These are phyloP conservation scores for Chlamydomonas urium DNA, from an alignment of 139 green algal species.

Conservation along the genomic window DNA sequence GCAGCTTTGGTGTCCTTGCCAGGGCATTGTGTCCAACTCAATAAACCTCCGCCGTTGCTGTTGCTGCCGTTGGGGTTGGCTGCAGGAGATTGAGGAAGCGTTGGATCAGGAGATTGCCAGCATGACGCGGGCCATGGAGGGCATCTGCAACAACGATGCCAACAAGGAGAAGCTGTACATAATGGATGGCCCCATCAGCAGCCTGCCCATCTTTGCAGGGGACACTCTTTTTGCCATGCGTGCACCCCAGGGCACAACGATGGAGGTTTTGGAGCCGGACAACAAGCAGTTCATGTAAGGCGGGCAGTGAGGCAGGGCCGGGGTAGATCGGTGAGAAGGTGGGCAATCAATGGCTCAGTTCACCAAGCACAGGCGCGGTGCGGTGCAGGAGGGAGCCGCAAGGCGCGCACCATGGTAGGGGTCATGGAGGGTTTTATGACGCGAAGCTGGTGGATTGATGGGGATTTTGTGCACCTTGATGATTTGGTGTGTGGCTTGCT, in stretches of 20 bases:
- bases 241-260: conserved; percentile 66
- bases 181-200: conserved; percentile 73
- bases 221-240: conserved; percentile 85
- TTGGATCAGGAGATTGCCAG: neutral
- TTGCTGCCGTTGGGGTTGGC: neutral
- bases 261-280: conserved; percentile 70
- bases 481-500: too few species aligned
- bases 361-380: too few species aligned
- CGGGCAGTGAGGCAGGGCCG: too few species aligned
- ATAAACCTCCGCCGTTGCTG: neutral
- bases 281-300: too few species aligned
- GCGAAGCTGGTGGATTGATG: too few species aligned
- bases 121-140: neutral
- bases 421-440: too few species aligned
- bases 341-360: too few species aligned
- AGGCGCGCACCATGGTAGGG: too few species aligned
- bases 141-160: conserved; percentile 11
- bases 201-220: conserved; percentile 54
- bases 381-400: too few species aligned
- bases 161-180: conserved; percentile 71
- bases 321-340: too few species aligned
- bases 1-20: neutral
- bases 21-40: neutral
- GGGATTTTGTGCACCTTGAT: too few species aligned
- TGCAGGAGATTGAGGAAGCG: neutral